phyloP scores from a whole-genome alignment of 208 protist species.

The Leishmania tropica region DNA sequence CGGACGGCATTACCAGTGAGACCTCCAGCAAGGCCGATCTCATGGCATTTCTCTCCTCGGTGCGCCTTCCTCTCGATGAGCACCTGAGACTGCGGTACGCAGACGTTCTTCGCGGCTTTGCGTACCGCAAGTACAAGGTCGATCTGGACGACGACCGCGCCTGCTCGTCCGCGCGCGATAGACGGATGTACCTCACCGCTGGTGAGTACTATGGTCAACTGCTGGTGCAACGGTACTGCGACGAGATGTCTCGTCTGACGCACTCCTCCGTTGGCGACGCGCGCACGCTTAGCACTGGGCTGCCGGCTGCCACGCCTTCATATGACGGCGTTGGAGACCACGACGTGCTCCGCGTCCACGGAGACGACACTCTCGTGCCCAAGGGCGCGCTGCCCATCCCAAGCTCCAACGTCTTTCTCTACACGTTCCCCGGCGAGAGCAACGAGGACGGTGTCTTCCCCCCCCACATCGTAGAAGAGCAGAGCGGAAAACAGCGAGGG shows the following conservation, averaged over 20 bases:
- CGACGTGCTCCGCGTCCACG: constrained; percentile 6
- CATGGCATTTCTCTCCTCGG: constrained; percentile 37
- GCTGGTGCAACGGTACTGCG: constrained; percentile 18
- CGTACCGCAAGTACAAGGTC: constrained; percentile 27
- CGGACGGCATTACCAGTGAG: constrained; percentile 24
- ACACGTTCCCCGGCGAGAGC: constrained; percentile 34
- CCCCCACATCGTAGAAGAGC: not conserved
- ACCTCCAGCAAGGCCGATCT: constrained; percentile 22
- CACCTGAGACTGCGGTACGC: constrained; percentile 34
- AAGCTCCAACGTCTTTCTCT: constrained; percentile 45
- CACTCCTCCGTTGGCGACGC: constrained; percentile 11
- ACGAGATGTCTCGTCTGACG: constrained; percentile 19
- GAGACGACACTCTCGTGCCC: constrained; percentile 21
- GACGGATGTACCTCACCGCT: constrained; percentile 3
- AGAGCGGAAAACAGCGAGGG: not conserved
- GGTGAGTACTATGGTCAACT: constrained; percentile 29
- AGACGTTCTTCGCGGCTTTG: constrained; percentile 39
- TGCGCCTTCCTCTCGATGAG: constrained; percentile 38
- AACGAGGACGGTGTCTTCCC: not conserved
- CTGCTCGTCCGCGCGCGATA: not conserved
- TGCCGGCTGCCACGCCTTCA: not conserved
- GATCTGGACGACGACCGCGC: not conserved
- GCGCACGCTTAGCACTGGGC: not conserved
- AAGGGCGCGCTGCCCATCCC: constrained; percentile 38
- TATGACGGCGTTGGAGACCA: constrained; percentile 8